phyloP scores from a whole-genome alignment of 2,329 filamentous ascomycete species.

The Ascochyta fabae region DNA sequence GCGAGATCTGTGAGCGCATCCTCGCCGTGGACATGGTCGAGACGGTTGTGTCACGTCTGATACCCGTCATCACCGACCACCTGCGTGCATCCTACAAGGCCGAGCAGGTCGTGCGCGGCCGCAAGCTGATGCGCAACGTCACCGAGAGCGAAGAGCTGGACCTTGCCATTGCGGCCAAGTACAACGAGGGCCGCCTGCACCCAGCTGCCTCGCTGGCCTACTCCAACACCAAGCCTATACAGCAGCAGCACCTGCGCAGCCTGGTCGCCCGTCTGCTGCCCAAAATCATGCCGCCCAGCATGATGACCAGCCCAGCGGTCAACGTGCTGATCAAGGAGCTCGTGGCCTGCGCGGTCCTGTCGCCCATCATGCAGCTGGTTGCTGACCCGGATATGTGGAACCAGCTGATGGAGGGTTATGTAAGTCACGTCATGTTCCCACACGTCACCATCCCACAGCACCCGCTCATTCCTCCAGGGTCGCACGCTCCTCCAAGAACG shows the following conservation, averaged over 20 bases:
- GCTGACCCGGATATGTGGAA: constrained; percentile 98
- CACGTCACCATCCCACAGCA: background rate
- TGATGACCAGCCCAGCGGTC: constrained; percentile 81
- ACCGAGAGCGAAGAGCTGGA: constrained; percentile 97
- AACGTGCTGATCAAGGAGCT: constrained; percentile 84
- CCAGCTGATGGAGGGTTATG: constrained; percentile 88
- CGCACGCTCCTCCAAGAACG: constrained; percentile 90
- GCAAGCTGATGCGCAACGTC: constrained; percentile 84
- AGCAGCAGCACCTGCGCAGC: constrained; percentile 86
- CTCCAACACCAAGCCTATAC: constrained; percentile 80
- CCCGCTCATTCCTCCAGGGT: constrained; percentile 55
- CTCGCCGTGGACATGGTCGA: constrained; percentile 82
- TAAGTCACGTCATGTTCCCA: constrained; percentile 21
- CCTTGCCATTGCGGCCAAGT: constrained; percentile 93
- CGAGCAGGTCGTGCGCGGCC: constrained; percentile 83
- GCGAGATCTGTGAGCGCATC: constrained; percentile 73
- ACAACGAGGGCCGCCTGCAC: constrained; percentile 86
- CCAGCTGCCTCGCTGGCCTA: constrained; percentile 82
- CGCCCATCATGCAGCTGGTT: constrained; percentile 78
- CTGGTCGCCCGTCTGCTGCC: constrained; percentile 77
- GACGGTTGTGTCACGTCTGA: constrained; percentile 77
- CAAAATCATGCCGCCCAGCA: constrained; percentile 72
- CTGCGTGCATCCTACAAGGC: constrained; percentile 91
- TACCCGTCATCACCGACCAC: constrained; percentile 87
- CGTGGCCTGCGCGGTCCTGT: constrained; percentile 88